Base-by-base conservation (phyloP, 106 monocot genomes). In the Hemerocallis citrina region DNA sequence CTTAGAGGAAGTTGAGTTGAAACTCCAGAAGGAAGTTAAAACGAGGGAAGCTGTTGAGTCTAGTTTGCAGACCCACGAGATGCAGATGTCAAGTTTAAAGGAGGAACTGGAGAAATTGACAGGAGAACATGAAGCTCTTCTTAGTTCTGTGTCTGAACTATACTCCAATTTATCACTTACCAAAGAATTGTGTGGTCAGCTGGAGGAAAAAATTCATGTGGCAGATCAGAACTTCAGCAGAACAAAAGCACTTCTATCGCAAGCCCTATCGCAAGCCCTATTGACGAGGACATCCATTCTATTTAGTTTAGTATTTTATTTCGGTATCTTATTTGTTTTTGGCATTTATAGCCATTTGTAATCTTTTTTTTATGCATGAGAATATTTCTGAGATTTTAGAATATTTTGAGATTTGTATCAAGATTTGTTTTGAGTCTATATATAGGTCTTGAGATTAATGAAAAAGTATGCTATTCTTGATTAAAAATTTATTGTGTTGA, bases 121-220 rank as follows among this genome's bases (percentile, higher is more conserved):
- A 25, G 74, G 52, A 59, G 95, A 90, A 60, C 86, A 79, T 17
- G 76, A 71, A 72, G 41, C 34, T 28, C 75, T 94, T 25, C 72
- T 75, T 52, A 68, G 16, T 27, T 55, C 44, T 39, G 24, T 80
- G 42, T 51, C 40, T 47, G 86, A 79, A 23, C 71, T 89, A 35
- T 72, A 65, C 35, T 47, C 55, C 32, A 72, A 83, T 34, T 40
- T 82, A 33, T 56, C 48, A 2, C 48, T 64, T 40, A 72, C 52
- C 14, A 72, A 72, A 22, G 82, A 77, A 27, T 24, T 64, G 5
- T 69, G 46, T 20, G 62, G 65, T 31, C 41, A 76, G 51, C 61
- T 83, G 39, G 81, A 85, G 48, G 75, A 70, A 13, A 81, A 85
- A 66, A 40, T 93, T 57, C 60, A 51, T 21, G 58, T 64, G 15